phyloP scores from a whole-genome alignment of 345 rosid species.

The Citrus unshiu region DNA sequence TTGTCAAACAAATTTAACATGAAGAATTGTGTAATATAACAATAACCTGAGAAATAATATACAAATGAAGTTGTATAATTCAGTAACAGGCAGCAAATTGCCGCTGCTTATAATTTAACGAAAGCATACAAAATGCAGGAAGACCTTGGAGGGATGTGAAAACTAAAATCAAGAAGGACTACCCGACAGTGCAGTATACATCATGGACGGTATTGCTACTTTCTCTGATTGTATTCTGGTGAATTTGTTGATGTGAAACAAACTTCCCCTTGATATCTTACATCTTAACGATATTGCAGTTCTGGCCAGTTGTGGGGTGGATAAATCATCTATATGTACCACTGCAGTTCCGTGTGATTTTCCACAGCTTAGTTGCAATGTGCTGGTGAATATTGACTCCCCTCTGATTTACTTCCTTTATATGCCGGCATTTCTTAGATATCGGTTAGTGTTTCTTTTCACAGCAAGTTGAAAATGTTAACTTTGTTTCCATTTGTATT shows the following conservation, averaged over 20 bases:
- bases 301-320: conserved; percentile 92
- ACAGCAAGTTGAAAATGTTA: neutral
- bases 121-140: conserved; percentile 46
- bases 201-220: conserved; percentile 71
- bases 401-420: neutral
- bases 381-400: conserved; percentile 48
- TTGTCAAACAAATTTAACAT: neutral
- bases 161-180: conserved; percentile 68
- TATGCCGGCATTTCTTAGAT: neutral
- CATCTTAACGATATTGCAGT: conserved; percentile 40
- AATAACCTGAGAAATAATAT: neutral
- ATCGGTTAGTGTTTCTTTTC: neutral
- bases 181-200: conserved; percentile 64
- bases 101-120: conserved; percentile 1
- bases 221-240: neutral
- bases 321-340: conserved; percentile 85
- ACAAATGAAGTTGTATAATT: neutral
- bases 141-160: conserved; percentile 78
- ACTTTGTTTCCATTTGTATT: conserved; percentile 5
- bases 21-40: neutral
- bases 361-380: conserved; percentile 62
- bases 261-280: neutral
- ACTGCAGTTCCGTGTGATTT: conserved; percentile 79
- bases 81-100: neutral
- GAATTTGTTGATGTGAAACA: conserved; percentile 3